Percentiles rank a stretch among this genome's conserved stretches.
phyloP scores from a whole-genome alignment of 2,329 filamentous ascomycete species.

The Trichoderma sp. region DNA sequence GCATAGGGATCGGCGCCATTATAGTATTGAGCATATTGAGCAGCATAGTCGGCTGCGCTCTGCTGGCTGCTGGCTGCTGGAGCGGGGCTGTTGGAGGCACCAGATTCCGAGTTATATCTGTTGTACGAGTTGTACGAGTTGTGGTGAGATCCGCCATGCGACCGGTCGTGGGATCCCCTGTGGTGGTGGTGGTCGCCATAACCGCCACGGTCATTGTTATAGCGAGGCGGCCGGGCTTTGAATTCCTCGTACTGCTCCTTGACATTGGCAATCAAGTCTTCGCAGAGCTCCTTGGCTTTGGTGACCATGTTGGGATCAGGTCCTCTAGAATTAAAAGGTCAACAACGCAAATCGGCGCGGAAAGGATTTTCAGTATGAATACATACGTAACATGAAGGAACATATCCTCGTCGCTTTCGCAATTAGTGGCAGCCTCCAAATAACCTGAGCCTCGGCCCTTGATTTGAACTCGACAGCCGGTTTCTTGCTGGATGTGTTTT shows the following conservation, averaged over 20 bases:
- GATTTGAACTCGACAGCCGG: slow-evolving; percentile 94
- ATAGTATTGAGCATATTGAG: slow-evolving; percentile 85
- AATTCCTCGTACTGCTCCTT: slow-evolving; percentile 88
- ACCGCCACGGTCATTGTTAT: slow-evolving; percentile 50
- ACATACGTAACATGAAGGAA: slow-evolving; percentile 92
- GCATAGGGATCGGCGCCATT: slow-evolving; percentile 80
- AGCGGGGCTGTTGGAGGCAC: slow-evolving; percentile 45
- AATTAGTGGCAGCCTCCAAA: slow-evolving; percentile 83
- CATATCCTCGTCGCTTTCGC: slow-evolving; percentile 94
- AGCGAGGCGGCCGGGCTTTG: slow-evolving; percentile 77
- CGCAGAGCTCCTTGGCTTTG: slow-evolving; percentile 83
- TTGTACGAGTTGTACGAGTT: slow-evolving; percentile 39
- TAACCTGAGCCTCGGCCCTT: slow-evolving; percentile 96
- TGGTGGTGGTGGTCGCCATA: slow-evolving; percentile 39
- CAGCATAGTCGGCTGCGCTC: slow-evolving; percentile 65
- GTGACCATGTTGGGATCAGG: slow-evolving; percentile 86
- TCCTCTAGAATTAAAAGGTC: slow-evolving; percentile 62
- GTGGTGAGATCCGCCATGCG: slow-evolving; percentile 38
- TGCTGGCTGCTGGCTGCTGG: slow-evolving; percentile 38
- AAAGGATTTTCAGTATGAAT: neutral
- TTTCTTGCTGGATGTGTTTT: slow-evolving; percentile 97
- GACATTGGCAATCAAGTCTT: slow-evolving; percentile 85
- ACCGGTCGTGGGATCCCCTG: slow-evolving; percentile 42
- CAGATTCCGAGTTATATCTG: slow-evolving; percentile 38
- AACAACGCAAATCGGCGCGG: slow-evolving; percentile 35